A percentile compares a stretch with the other conserved stretches of the same genome.
Evolutionary conservation across 495 filamentous ascomycete species (phyloP).

Genomic region (Chlorociboria aeruginascens): DNA sequence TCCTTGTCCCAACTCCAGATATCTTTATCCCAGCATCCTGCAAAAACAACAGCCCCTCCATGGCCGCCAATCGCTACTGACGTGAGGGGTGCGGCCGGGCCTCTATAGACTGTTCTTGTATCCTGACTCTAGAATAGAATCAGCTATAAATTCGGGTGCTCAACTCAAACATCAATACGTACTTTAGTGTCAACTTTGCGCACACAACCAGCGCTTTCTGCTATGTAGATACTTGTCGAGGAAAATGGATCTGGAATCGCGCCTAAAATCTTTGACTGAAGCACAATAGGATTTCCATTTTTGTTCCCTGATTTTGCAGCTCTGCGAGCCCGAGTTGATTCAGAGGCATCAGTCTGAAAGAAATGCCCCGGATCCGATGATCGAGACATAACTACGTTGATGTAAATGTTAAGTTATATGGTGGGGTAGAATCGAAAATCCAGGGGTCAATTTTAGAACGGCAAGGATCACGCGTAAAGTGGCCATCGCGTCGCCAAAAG

Average conservation of each 20-base stretch:
- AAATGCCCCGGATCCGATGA: constrained; percentile 61
- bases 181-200: constrained; percentile 65
- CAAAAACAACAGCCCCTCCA: constrained; percentile 52
- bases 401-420: neutral
- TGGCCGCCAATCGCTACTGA: constrained; percentile 56
- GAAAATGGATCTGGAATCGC: constrained; percentile 55
- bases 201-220: constrained; percentile 71
- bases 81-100: constrained; percentile 68
- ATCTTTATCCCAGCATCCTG: constrained; percentile 86
- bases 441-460: neutral
- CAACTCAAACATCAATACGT: constrained; percentile 33
- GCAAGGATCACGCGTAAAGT: constrained; percentile 16
- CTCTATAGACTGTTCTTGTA: constrained; percentile 43
- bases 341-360: constrained; percentile 77
- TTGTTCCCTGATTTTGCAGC: constrained; percentile 71
- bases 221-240: constrained; percentile 55
- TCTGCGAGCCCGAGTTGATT: constrained; percentile 60
- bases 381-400: constrained; percentile 41
- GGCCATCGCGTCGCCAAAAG: constrained; percentile 4
- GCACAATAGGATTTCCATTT: constrained; percentile 65
- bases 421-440: neutral
- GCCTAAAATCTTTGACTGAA: constrained; percentile 79
- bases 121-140: constrained; percentile 10
- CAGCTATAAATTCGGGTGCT: neutral
- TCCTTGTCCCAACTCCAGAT: constrained; percentile 71